These are phyloP conservation scores for Termitomyces sp. DNA, from an alignment of 768 basidiomycete species.

Conservation along the genomic window DNA sequence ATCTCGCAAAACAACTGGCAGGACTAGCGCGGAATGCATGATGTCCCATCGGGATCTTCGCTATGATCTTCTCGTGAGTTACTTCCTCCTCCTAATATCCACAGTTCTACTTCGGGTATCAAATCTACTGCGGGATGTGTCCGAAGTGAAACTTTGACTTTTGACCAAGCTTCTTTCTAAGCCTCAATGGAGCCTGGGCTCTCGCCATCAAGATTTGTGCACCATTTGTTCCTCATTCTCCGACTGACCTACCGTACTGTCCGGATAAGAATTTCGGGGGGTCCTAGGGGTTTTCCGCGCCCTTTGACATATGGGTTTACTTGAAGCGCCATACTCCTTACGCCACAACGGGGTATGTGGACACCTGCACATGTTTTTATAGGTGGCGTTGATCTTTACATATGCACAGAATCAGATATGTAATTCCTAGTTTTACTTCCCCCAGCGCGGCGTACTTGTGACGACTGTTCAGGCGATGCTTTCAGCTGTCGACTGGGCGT, in stretches of 20 bases:
- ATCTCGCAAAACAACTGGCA: no score
- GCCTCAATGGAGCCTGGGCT: constrained; percentile 1
- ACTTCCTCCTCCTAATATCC: background rate
- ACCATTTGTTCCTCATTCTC: background rate
- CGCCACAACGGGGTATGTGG: background rate
- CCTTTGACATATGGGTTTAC: background rate
- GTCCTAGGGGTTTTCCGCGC: background rate
- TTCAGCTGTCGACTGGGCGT: background rate
- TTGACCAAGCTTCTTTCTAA: background rate
- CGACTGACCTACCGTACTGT: background rate
- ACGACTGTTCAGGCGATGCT: background rate
- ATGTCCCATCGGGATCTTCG: background rate
- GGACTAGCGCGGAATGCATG: background rate
- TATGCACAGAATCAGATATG: background rate
- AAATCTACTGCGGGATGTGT: background rate
- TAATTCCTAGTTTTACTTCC: background rate
- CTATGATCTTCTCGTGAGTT: background rate
- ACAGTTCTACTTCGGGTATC: background rate
- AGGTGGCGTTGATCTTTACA: background rate
- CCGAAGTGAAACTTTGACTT: background rate
- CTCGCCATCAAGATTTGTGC: background rate
- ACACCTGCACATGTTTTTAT: background rate
- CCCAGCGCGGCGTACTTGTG: background rate
- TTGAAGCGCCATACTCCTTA: background rate
- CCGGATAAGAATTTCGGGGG: background rate